Percentiles rank a stretch among this genome's conserved stretches.
Conservation (phyloP, 805 yeast species). For the Metschnikowia dekortorum region DNA sequence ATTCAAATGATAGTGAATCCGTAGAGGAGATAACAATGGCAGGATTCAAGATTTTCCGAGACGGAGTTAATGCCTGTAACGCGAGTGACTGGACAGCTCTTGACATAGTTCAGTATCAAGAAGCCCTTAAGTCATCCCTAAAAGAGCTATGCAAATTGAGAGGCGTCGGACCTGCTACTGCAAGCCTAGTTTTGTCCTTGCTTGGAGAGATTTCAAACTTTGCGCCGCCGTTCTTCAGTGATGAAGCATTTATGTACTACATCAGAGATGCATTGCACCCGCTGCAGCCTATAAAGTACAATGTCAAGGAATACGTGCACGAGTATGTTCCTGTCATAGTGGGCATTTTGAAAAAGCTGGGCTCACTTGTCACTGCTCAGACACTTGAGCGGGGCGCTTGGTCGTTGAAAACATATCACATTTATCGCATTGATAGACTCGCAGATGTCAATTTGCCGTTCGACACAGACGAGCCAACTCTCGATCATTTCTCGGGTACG, state of each 20-base stretch:
- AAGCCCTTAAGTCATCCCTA: slow-evolving; percentile 21
- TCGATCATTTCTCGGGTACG: slow-evolving; percentile 5
- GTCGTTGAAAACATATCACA: slow-evolving; percentile 31
- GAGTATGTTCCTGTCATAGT: slow-evolving; percentile 24
- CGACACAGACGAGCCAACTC: slow-evolving; percentile 12
- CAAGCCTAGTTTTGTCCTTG: slow-evolving; percentile 39
- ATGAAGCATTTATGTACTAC: slow-evolving; percentile 40
- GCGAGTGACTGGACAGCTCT: slow-evolving; percentile 7
- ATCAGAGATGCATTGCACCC: slow-evolving; percentile 24
- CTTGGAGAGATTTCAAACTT: slow-evolving; percentile 16
- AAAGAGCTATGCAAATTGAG: slow-evolving; percentile 31
- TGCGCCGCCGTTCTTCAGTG: slow-evolving; percentile 47
- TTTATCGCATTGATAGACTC: slow-evolving; percentile 22
- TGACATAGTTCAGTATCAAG: slow-evolving; percentile 14
- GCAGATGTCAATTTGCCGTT: slow-evolving; percentile 21
- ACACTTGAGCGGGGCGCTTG: slow-evolving; percentile 34
- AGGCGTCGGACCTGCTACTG: slow-evolving; percentile 53
- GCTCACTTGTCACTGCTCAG: slow-evolving; percentile 1
- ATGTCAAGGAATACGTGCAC: slow-evolving; percentile 37
- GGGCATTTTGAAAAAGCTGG: slow-evolving; percentile 1
- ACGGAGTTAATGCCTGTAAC: slow-evolving; percentile 2
- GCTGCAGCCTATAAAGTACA: slow-evolving; percentile 36
- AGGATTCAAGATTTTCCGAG: slow-evolving; percentile 20
- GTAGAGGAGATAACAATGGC: slow-evolving; percentile 28
- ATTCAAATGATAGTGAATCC: slow-evolving; percentile 27